phyloP scores from a whole-genome alignment of 2,329 filamentous ascomycete genomes.

The Pezicula radicicola region DNA sequence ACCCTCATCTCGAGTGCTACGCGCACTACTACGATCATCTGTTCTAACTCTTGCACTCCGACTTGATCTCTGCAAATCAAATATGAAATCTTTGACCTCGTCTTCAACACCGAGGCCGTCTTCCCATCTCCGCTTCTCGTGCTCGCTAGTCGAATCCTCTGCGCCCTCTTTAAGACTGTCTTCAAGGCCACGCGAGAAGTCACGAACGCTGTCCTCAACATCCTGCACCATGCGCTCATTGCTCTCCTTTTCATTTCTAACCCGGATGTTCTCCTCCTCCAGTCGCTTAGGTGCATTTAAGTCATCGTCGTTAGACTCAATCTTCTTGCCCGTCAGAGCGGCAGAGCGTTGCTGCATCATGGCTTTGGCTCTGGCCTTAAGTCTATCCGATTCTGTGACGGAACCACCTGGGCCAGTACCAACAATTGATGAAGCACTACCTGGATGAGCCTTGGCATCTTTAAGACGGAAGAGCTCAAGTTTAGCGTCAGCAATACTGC shows the following conservation, averaged over 20 bases:
- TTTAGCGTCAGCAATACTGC: slow-evolving; percentile 86
- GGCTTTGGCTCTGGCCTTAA: slow-evolving; percentile 92
- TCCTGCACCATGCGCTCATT: slow-evolving; percentile 97
- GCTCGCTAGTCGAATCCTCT: slow-evolving; percentile 74
- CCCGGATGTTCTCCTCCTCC: slow-evolving; percentile 81
- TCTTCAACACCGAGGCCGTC: slow-evolving; percentile 95
- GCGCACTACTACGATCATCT: slow-evolving; percentile 48
- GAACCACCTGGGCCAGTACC: slow-evolving; percentile 89
- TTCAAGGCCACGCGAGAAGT: slow-evolving; percentile 82
- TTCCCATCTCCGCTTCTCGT: slow-evolving; percentile 92
- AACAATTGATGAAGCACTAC: slow-evolving; percentile 75
- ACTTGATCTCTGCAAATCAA: slow-evolving; percentile 86
- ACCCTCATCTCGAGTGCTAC: slow-evolving; percentile 36
- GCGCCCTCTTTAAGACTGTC: slow-evolving; percentile 80
- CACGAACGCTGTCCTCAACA: slow-evolving; percentile 91
- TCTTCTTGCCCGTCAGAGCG: slow-evolving; percentile 82
- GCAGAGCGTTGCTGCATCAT: slow-evolving; percentile 99
- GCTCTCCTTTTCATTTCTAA: slow-evolving; percentile 82
- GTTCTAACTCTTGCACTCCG: slow-evolving; percentile 67
- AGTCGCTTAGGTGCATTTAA: slow-evolving; percentile 77
- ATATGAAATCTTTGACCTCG: slow-evolving; percentile 96
- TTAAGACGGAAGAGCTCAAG: slow-evolving; percentile 90
- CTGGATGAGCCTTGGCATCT: slow-evolving; percentile 88
- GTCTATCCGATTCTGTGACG: slow-evolving; percentile 88
- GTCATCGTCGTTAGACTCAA: slow-evolving; percentile 66